phyloP scores from a whole-genome alignment of 75 land plant species.

The Azolla pinnata region DNA sequence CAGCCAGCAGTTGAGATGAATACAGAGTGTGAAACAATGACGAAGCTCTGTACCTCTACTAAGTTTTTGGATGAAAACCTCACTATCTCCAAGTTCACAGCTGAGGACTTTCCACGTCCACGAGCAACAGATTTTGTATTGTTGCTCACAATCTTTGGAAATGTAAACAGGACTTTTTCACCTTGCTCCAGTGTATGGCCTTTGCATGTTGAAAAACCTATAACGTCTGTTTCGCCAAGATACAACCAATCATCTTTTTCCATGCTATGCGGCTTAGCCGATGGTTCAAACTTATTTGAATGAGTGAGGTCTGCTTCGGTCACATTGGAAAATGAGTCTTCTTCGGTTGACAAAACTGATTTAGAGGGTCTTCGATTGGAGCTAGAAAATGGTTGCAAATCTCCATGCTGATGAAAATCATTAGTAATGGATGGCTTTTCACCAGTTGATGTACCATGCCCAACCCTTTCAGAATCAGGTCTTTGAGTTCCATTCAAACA shows the following conservation, averaged over 20 bases:
- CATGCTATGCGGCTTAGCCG: neutral
- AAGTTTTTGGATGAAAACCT: constrained; percentile 53
- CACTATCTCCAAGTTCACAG: constrained; percentile 40
- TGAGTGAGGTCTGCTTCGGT: neutral
- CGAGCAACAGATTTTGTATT: constrained; percentile 1
- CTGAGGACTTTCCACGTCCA: constrained; percentile 18
- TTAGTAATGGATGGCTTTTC: neutral
- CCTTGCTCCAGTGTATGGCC: constrained; percentile 39
- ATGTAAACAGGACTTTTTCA: constrained; percentile 47
- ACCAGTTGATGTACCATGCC: neutral
- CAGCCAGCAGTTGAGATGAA: neutral
- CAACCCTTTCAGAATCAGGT: neutral
- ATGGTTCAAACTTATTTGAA: neutral
- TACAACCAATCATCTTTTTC: constrained; percentile 29
- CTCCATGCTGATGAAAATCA: neutral
- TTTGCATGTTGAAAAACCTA: constrained; percentile 43
- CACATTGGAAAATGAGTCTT: neutral
- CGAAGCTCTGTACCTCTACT: constrained; percentile 71
- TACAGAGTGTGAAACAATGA: neutral
- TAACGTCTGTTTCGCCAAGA: constrained; percentile 39
- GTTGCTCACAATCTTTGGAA: constrained; percentile 21
- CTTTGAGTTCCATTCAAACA: neutral
- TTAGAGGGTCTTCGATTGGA: neutral
- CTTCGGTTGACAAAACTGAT: neutral
- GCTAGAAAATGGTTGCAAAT: neutral